Base-by-base conservation (phyloP, 1,284 basidiomycete genomes). In the Cryptococcus sp. region DNA sequence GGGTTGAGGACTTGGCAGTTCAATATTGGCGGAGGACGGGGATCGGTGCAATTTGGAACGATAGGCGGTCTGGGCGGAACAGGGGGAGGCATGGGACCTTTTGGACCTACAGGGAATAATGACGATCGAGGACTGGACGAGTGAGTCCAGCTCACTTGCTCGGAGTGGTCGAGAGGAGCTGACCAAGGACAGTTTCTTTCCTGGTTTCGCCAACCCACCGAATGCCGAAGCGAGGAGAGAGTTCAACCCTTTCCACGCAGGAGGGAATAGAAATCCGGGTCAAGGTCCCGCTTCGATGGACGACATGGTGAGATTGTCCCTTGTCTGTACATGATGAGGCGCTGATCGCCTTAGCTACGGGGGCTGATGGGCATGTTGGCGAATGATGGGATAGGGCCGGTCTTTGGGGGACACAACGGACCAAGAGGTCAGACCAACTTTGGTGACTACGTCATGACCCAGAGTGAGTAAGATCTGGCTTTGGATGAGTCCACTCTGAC, bases 381-480 rank as follows among this genome's bases (percentile, higher is more conserved):
- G 6, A 60, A 65, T 26, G 62, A 67, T 37, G 58, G 56, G 1
- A 43, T 40, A n/a, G 32, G 49, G 26, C 46, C 50, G 7, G 42
- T 33, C 26, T 26, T 47, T n/a, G 46, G 48, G 24, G 47, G 47
- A 10, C 47, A 51, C 22, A 38, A 43, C 9, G 52, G 56, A 14
- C 53, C 57, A 22, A 52, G 36, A 39, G 65, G 65, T 10, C 43
- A 40, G 31, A 50, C 36, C 4, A 64, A 61, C 50, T 34, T 68
- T 28, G 70, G 72, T 3, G 72, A 74, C 49, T 74, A 72, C 42
- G 72, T 68, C 9, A 63, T 65, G 47, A 63, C 63, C 7, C 60
- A 73, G 25, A 57, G 68, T 69, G 45, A 53, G 60, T 50, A 21
- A 12, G n/a, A n/a, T 35, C 19, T 18, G 3, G 9, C 16, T n/a